Conservation (phyloP, 805 yeast species). For the Candida lessepsii region DNA sequence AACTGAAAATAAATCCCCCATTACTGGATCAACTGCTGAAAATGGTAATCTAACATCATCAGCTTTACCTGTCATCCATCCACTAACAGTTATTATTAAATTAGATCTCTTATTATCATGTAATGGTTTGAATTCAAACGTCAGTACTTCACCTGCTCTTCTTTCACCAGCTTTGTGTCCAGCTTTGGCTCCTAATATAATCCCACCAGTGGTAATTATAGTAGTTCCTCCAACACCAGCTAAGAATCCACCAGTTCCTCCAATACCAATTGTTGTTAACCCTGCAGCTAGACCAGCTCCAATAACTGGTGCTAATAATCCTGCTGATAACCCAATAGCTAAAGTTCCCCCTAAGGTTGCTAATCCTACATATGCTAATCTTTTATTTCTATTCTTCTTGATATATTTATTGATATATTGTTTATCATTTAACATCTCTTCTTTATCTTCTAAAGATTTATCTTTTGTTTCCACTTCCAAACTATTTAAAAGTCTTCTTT, state of each 20-base stretch:
- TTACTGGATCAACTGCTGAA: constrained; percentile 93
- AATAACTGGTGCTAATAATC: constrained; percentile 93
- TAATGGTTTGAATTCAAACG: constrained; percentile 90
- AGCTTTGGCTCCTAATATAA: constrained; percentile 85
- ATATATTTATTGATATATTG: constrained; percentile 69
- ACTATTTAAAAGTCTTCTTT: constrained; percentile 85
- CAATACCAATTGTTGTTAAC: constrained; percentile 86
- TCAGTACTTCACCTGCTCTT: constrained; percentile 87
- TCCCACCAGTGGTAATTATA: constrained; percentile 87
- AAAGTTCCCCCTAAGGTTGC: constrained; percentile 97
- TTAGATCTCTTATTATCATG: constrained; percentile 89
- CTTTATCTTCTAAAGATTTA: constrained; percentile 56
- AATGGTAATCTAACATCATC: constrained; percentile 97
- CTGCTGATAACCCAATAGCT: constrained; percentile 93
- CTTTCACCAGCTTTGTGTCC: constrained; percentile 83
- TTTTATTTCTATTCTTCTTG: constrained; percentile 61
- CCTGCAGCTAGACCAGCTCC: constrained; percentile 99
- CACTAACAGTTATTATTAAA: constrained; percentile 83
- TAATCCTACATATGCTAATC: constrained; percentile 83
- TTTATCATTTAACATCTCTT: constrained; percentile 76
- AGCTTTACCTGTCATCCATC: constrained; percentile 94
- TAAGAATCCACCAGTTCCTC: constrained; percentile 88
- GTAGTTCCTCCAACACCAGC: constrained; percentile 98
- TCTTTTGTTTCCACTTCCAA: constrained; percentile 70
- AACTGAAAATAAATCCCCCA: constrained; percentile 92